Percentiles rank a stretch among this genome's conserved stretches.
These are phyloP conservation scores for Yarrowia galli DNA, from an alignment of 1,139 yeast genomes.

Conservation along the genomic window DNA sequence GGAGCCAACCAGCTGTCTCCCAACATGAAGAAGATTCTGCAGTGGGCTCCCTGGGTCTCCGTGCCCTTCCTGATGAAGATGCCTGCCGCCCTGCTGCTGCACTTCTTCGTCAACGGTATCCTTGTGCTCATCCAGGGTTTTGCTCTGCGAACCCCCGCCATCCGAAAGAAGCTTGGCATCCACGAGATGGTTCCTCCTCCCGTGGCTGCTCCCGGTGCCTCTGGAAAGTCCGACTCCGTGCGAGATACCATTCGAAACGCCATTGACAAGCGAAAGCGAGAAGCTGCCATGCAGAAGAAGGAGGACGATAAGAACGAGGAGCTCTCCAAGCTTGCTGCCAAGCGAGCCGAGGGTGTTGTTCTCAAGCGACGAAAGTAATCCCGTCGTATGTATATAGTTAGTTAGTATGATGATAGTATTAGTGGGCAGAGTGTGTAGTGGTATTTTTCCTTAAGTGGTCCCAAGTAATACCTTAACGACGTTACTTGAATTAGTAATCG, in stretches of 20 bases:
- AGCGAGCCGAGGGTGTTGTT: slow-evolving; percentile 38
- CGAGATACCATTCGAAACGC: slow-evolving; percentile 27
- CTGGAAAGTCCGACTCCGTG: slow-evolving; percentile 48
- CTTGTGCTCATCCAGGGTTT: slow-evolving; percentile 76
- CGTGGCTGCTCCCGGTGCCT: slow-evolving; percentile 56
- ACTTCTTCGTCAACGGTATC: slow-evolving; percentile 81
- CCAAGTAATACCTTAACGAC: too few relatives aligned
- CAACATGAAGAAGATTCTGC: slow-evolving; percentile 73
- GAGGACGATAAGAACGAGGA: slow-evolving; percentile 35
- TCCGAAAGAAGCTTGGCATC: slow-evolving; percentile 58
- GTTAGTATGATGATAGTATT: slow-evolving; percentile 7
- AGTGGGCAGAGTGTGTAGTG: not conserved
- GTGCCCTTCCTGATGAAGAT: slow-evolving; percentile 85
- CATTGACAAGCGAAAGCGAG: slow-evolving; percentile 31
- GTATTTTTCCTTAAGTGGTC: too few relatives aligned
- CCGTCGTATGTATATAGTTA: slow-evolving; percentile 31
- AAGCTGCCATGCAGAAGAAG: slow-evolving; percentile 33
- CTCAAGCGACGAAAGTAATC: slow-evolving; percentile 32
- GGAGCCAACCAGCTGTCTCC: slow-evolving; percentile 74
- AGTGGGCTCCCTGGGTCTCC: slow-evolving; percentile 77
- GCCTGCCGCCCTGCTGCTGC: slow-evolving; percentile 83
- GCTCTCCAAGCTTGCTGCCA: slow-evolving; percentile 35
- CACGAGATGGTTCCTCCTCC: slow-evolving; percentile 71
- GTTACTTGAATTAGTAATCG: too few relatives aligned
- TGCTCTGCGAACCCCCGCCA: slow-evolving; percentile 63